Evolutionary conservation across 2,329 filamentous ascomycete genomes (phyloP), one percentile per base, ranked within the genome.

Genomic region (Talaromyces sp.): DNA sequence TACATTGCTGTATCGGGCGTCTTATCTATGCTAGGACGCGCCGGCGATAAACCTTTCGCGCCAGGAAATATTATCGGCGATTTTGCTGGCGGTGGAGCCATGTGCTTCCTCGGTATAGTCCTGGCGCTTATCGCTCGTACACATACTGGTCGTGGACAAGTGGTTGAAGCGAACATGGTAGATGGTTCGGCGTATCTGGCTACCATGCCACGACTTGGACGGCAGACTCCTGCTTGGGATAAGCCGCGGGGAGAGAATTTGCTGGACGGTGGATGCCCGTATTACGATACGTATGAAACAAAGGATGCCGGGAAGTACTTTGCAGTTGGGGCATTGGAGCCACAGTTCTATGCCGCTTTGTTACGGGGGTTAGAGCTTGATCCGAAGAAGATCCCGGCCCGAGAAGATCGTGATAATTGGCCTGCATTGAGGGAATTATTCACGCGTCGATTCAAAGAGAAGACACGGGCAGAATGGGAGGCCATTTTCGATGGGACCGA

Each of bases 161-260:
- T 97, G 11, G 91, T 97, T 8, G 91, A 97, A 75, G 90, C 90
- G 14, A 97, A 96, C 72, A 97, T 97, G 93, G 93, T 97, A 11
- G 93, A 97, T 75, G 93, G 93, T 8, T 84, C 83, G 19, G 83
- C 86, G 32, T 93, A 93, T 71, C 76, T 97, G 22, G 86, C 87
- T 1, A 88, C 86, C 0, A 93, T 93, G 75, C 87, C 89, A 47
- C 80, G 93, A 30, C 77, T 95, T 55, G 79, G 80, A 24, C 78
- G 80, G 56, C 86, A 87, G 67, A 86, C 79, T 6, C 80, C 82
- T 1, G 68, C 86, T 35, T 92, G 90, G 78, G 70, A 77, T 61
- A 70, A 71, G 3, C 80, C 83, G 22, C 79, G 92, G 44, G 93
- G 93, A 0, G 79, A 81, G 50, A 97, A 97, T 70, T 64, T 87